Evolutionary conservation across 2,329 filamentous ascomycete genomes (phyloP).

Genomic region (Neurospora crassa): DNA sequence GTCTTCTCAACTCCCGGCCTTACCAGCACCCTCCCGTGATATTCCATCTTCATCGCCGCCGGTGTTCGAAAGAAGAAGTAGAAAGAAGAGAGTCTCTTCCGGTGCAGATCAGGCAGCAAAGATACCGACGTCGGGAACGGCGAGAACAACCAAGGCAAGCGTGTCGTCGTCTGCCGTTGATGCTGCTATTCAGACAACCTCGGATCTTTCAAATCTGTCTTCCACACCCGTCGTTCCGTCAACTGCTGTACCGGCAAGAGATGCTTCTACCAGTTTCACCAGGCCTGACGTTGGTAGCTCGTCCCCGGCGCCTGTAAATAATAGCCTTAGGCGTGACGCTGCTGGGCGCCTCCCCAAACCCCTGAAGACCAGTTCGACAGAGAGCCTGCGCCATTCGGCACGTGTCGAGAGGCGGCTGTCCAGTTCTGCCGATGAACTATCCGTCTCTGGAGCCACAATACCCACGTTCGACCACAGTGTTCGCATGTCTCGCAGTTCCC

Average conservation of each 20-base stretch:
- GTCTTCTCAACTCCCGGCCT: background rate
- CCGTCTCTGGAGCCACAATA: constrained; percentile 27
- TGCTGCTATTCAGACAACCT: background rate
- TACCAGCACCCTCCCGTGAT: background rate
- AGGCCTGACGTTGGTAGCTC: constrained; percentile 11
- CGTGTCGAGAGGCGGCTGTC: constrained; percentile 18
- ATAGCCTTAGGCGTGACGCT: constrained; percentile 19
- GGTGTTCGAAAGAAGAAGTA: background rate
- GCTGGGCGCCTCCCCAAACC: constrained; percentile 14
- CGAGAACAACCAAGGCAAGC: background rate
- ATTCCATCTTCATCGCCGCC: background rate
- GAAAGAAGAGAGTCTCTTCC: background rate
- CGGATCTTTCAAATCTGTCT: background rate
- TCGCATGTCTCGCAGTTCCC: constrained; percentile 16
- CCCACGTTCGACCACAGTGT: constrained; percentile 29
- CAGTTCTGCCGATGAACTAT: constrained; percentile 39
- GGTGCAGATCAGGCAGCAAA: background rate
- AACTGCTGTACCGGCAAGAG: background rate
- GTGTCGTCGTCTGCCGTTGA: background rate
- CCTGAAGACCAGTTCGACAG: constrained; percentile 17
- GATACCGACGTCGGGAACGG: background rate
- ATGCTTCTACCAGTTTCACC: background rate
- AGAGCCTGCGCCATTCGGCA: constrained; percentile 19
- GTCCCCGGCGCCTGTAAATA: constrained; percentile 25
- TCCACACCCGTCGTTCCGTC: background rate